A percentile compares a stretch with the other conserved stretches of the same genome.
Conservation (phyloP, 495 filamentous ascomycete genomes). For the Penicillium cosmopolitanum region DNA sequence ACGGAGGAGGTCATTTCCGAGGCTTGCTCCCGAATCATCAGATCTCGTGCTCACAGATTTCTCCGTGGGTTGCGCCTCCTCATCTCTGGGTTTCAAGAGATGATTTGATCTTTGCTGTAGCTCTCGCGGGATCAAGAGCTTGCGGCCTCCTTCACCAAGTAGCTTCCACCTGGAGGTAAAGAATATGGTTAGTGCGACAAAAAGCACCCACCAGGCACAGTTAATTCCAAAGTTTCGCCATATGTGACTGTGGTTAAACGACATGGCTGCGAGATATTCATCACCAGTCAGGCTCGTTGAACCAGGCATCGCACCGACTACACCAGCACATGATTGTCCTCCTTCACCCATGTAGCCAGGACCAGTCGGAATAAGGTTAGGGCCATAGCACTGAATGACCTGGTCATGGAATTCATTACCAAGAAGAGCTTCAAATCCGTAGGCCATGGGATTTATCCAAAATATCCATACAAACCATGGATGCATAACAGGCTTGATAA, state of each 20-base stretch:
- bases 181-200: constrained; percentile 36
- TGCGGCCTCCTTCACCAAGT: constrained; percentile 27
- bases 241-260: constrained; percentile 46
- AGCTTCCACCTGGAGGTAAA: constrained; percentile 40
- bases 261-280: constrained; percentile 50
- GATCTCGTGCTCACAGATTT: constrained; percentile 28
- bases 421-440: constrained; percentile 67
- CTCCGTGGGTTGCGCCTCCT: constrained; percentile 26
- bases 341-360: no score
- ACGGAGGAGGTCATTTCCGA: no score
- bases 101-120: no score
- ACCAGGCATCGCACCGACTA: constrained; percentile 51
- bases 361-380: constrained; percentile 42
- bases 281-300: constrained; percentile 45
- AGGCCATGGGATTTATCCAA: constrained; percentile 70
- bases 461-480: constrained; percentile 76
- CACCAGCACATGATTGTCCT: constrained; percentile 45
- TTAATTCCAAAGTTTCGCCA: constrained; percentile 53
- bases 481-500: constrained; percentile 65
- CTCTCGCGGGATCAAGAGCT: constrained; percentile 35
- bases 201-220: constrained; percentile 47
- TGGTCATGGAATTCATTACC: constrained; percentile 64
- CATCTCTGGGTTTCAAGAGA: constrained; percentile 1
- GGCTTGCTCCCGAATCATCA: constrained; percentile 16
- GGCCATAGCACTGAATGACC: constrained; percentile 45